These are phyloP conservation scores for Cotoneaster glaucophyllus DNA, from an alignment of 306 rosid species.

Conservation along the genomic window DNA sequence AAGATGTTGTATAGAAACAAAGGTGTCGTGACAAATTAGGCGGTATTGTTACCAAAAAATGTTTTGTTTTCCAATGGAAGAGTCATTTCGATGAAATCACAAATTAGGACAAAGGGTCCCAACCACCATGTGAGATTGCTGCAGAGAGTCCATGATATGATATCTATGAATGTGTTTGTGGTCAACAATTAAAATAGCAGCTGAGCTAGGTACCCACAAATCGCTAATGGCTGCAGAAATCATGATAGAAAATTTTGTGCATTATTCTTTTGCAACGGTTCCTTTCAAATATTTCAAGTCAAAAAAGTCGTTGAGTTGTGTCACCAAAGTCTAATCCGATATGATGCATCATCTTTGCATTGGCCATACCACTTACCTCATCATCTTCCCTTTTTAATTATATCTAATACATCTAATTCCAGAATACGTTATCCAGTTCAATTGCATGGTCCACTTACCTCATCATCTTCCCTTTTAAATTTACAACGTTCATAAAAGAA, in stretches of 20 bases:
- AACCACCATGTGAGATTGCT: constrained; percentile 12
- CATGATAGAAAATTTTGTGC: not conserved
- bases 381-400: too few species aligned
- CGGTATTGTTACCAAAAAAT: not conserved
- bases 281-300: not conserved
- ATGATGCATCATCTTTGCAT: constrained; percentile 1
- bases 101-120: constrained; percentile 8
- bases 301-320: constrained; percentile 14
- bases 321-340: constrained; percentile 22
- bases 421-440: not conserved
- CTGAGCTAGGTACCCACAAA: not conserved
- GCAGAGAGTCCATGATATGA: not conserved
- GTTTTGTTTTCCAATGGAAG: not conserved
- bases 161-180: not conserved
- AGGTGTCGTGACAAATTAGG: constrained; percentile 5
- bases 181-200: not conserved
- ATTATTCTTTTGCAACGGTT: constrained; percentile 4
- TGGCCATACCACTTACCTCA: not conserved
- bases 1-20: constrained; percentile 6
- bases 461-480: not conserved
- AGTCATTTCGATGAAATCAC: not conserved
- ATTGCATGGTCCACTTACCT: not conserved
- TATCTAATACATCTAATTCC: not conserved
- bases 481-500: not conserved
- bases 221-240: constrained; percentile 2